Percentiles rank a stretch among this genome's conserved stretches.
Conservation (phyloP, 2,329 filamentous ascomycete genomes). For the Penicillium corylophilum region DNA sequence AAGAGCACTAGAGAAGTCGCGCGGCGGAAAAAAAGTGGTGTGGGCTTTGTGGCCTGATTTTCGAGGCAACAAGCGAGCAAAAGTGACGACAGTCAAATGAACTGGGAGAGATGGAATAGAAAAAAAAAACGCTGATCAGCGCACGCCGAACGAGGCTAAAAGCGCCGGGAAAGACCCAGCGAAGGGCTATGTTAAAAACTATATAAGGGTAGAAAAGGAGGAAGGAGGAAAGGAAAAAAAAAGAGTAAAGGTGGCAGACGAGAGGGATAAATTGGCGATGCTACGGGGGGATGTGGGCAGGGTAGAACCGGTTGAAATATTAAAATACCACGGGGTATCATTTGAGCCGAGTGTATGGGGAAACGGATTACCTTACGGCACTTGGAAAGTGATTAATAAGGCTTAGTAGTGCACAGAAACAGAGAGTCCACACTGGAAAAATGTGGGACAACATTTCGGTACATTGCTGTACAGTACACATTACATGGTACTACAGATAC, state of each 20-base stretch:
- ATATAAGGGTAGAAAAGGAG: slow-evolving; percentile 3
- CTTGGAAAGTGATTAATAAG: slow-evolving; percentile 10
- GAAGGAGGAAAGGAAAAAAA: slow-evolving; percentile 8
- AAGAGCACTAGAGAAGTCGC: slow-evolving; percentile 12
- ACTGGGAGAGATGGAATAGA: not conserved
- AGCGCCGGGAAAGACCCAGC: not conserved
- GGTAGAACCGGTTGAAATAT: slow-evolving; percentile 19
- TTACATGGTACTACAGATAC: not conserved
- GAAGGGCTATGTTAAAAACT: slow-evolving; percentile 2
- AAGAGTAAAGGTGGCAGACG: slow-evolving; percentile 13
- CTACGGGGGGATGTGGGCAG: slow-evolving; percentile 10
- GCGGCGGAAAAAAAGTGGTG: slow-evolving; percentile 16
- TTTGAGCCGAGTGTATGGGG: slow-evolving; percentile 5
- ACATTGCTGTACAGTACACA: not conserved
- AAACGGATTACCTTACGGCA: slow-evolving; percentile 7
- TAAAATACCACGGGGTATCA: slow-evolving; percentile 1
- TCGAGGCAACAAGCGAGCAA: slow-evolving; percentile 12
- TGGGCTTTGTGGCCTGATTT: slow-evolving; percentile 10
- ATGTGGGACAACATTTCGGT: slow-evolving; percentile 7
- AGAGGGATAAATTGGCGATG: slow-evolving; percentile 26
- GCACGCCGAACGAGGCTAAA: not conserved
- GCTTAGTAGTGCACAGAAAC: slow-evolving; percentile 2
- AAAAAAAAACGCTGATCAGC: not conserved
- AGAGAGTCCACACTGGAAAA: slow-evolving; percentile 1
- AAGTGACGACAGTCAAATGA: slow-evolving; percentile 15